Conservation (phyloP, 2,329 filamentous ascomycete genomes). For the Lachnellula suecica region DNA sequence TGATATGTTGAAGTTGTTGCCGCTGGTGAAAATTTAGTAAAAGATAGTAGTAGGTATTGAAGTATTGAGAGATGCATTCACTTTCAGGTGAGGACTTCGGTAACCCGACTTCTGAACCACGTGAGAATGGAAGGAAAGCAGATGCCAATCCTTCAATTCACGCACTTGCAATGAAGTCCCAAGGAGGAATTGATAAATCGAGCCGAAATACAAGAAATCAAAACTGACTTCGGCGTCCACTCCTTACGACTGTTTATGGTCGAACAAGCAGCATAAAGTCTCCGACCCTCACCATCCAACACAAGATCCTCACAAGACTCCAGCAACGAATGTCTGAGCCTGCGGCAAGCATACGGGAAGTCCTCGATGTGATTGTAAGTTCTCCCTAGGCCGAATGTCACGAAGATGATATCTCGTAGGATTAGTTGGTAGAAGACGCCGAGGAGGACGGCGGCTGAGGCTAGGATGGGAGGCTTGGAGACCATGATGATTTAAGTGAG, state of each 20-base stretch:
- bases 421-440: no score
- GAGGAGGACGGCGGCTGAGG: no score
- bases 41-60: no score
- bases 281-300: conserved; percentile 18
- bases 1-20: conserved; percentile 16
- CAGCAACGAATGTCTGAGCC: conserved; percentile 13
- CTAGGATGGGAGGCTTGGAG: no score
- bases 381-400: no score
- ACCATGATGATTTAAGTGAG: no score
- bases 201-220: not conserved
- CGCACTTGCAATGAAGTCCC: not conserved
- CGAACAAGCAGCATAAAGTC: conserved; percentile 20
- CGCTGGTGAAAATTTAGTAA: conserved; percentile 6
- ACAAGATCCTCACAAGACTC: conserved; percentile 23
- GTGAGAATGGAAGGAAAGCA: no score
- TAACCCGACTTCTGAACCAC: no score
- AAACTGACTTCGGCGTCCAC: conserved; percentile 18
- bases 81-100: not conserved
- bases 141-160: no score
- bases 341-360: conserved; percentile 29
- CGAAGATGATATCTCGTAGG: no score
- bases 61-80: no score
- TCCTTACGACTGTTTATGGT: conserved; percentile 2
- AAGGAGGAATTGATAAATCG: not conserved
- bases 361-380: no score